Evolutionary conservation across 2,329 filamentous ascomycete species (phyloP).

Genomic region (Colletotrichum simmondsii): DNA sequence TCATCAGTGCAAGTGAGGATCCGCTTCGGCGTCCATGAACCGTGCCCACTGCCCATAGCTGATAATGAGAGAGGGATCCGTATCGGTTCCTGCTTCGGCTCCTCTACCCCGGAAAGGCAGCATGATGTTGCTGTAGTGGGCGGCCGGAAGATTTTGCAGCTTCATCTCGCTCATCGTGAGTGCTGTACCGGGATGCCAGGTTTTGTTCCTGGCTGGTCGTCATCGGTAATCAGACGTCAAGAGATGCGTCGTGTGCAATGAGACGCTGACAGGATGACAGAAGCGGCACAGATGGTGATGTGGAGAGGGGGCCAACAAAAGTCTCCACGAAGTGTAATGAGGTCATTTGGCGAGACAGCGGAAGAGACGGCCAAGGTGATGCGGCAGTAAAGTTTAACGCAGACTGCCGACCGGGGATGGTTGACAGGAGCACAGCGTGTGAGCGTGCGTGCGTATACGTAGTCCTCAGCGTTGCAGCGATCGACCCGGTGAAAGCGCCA

Average conservation of each 20-base stretch:
- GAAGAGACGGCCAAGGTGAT: constrained; percentile 11
- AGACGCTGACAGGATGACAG: constrained; percentile 1
- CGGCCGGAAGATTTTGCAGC: constrained; percentile 15
- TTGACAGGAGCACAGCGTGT: constrained; percentile 2
- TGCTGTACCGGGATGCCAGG: background rate
- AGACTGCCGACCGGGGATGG: constrained; percentile 1
- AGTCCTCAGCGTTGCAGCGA: constrained; percentile 15
- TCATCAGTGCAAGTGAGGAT: constrained; percentile 7
- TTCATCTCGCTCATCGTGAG: constrained; percentile 16
- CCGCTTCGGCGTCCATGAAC: constrained; percentile 10
- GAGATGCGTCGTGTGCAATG: constrained; percentile 6
- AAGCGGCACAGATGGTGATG: background rate
- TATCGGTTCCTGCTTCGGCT: background rate
- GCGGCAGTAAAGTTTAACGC: constrained; percentile 5
- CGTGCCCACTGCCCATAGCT: background rate
- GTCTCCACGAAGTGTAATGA: constrained; percentile 29
- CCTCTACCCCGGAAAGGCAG: constrained; percentile 23
- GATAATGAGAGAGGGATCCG: background rate
- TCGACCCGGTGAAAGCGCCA: constrained; percentile 11
- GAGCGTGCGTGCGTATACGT: background rate
- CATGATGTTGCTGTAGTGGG: constrained; percentile 4
- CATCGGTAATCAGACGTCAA: constrained; percentile 19
- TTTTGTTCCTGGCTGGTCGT: constrained; percentile 15
- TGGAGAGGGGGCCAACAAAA: background rate
- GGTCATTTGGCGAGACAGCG: constrained; percentile 24